Conservation (phyloP, 2,329 filamentous ascomycete genomes). For the Fusarium torreyae region DNA sequence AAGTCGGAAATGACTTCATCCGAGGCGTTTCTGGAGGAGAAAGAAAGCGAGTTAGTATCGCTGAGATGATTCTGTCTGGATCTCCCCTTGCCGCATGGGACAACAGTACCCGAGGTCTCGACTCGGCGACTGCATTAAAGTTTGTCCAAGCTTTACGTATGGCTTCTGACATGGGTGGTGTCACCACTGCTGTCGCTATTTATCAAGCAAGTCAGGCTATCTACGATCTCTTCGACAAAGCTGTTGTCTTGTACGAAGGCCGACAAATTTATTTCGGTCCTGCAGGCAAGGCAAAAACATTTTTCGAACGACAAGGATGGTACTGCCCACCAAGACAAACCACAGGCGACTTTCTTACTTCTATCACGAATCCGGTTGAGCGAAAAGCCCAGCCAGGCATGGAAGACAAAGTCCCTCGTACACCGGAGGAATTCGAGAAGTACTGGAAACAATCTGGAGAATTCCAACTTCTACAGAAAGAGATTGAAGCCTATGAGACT, state of each 20-base stretch:
- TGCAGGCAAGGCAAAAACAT: constrained; percentile 70
- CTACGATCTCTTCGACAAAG: constrained; percentile 83
- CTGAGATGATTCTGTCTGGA: constrained; percentile 79
- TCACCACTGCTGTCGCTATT: constrained; percentile 76
- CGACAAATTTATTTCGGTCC: constrained; percentile 83
- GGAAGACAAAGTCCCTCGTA: constrained; percentile 74
- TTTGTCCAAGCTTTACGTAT: constrained; percentile 79
- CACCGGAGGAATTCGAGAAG: constrained; percentile 76
- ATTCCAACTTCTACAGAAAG: constrained; percentile 58
- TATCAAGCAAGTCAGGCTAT: constrained; percentile 80
- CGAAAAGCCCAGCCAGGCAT: constrained; percentile 69
- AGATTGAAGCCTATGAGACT: constrained; percentile 66
- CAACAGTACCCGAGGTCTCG: constrained; percentile 79
- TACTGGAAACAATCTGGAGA: constrained; percentile 63
- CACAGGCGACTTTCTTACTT: constrained; percentile 78
- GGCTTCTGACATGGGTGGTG: constrained; percentile 73
- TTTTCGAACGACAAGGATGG: constrained; percentile 79
- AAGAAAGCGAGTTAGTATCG: constrained; percentile 85
- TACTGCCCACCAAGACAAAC: constrained; percentile 77
- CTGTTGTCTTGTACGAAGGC: constrained; percentile 81
- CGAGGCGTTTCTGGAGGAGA: constrained; percentile 80
- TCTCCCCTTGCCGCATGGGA: constrained; percentile 75
- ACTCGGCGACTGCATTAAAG: constrained; percentile 81
- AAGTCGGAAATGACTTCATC: constrained; percentile 82
- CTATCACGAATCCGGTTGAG: constrained; percentile 75